Base-by-base conservation (phyloP, 192 early-diverging fungal genomes). In the Gryganskiella cystojenkinii region DNA sequence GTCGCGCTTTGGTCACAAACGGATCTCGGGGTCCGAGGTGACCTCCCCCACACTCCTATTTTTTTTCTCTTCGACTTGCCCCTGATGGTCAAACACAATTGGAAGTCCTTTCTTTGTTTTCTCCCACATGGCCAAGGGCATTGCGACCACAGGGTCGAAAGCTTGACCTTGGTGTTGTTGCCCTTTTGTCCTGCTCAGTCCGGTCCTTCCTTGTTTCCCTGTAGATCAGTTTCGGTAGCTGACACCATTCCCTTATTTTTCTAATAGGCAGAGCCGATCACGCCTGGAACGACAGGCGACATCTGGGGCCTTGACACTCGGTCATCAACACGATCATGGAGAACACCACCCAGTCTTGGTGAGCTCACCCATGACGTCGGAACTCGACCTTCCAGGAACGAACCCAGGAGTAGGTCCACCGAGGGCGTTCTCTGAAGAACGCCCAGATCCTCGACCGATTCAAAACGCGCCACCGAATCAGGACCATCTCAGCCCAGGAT, bases 341-440 rank as follows among this genome's bases (percentile, higher is more conserved):
- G 47, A 55, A 14, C 57, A 67, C 33, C 59, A 58, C 35, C 44
- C 73, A 19, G 59, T 76, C 17, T 65, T 76, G 15, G 73, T 66
- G 13, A 55, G 59, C 27, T 76, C 73, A 9, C 73, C 73, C 13
- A 45, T 76, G 40, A 68, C 73, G 3, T 76, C 73, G 14, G 65
- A 68, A n/a, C 25, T 76, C 15, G 66, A 76, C 34, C 54, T 76
- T 4, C 60, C 65, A 7, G 60, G 53, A 10, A 52, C 64, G 13
- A 66, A 50, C 49, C 9, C 17, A n/a, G n/a, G n/a, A n/a, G n/a
- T n/a, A n/a, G n/a, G n/a, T 17, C 15, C 27, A 17, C 19, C 31
- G n/a, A 10, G 14, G n/a, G 51, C 64, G 3, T 37, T 61, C 62
- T 76, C 49, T 63, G 52, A 62, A 33, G 71, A 67, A 7, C 30